phyloP scores from a whole-genome alignment of 2,329 filamentous ascomycete species.

The Blastomyces parvus region DNA sequence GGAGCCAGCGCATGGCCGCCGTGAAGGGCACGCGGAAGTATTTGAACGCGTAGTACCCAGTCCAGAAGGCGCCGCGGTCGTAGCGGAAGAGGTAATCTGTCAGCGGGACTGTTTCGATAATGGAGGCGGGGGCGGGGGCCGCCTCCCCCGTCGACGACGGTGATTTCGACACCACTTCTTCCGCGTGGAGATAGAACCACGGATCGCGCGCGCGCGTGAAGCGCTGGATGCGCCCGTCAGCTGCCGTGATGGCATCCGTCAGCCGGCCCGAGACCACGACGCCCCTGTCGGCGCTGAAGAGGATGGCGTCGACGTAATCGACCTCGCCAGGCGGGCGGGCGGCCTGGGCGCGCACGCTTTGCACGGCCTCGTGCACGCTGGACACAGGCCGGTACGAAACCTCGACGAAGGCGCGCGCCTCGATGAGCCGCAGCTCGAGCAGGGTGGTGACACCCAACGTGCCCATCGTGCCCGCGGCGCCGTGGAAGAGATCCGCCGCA shows the following conservation, averaged over 20 bases:
- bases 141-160: too few relatives aligned
- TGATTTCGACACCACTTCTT: conserved; percentile 18
- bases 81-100: conserved; percentile 49
- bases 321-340: not conserved
- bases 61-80: conserved; percentile 53
- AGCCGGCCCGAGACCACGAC: conserved; percentile 52
- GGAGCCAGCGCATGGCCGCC: conserved; percentile 44
- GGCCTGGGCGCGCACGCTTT: not conserved
- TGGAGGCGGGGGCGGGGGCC: not conserved
- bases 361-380: conserved; percentile 36
- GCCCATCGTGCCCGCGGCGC: conserved; percentile 51
- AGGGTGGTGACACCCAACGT: conserved; percentile 54
- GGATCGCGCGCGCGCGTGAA: conserved; percentile 55
- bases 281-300: conserved; percentile 45
- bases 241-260: conserved; percentile 34
- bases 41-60: conserved; percentile 45
- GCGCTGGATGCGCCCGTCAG: conserved; percentile 26
- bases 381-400: conserved; percentile 51
- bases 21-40: conserved; percentile 52
- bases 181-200: conserved; percentile 65
- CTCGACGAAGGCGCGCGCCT: conserved; percentile 49
- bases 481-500: conserved; percentile 47
- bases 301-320: conserved; percentile 50
- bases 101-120: conserved; percentile 30
- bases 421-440: conserved; percentile 49